These are phyloP conservation scores for Ustulina deusta DNA, from an alignment of 2,329 filamentous ascomycete species.

Conservation along the genomic window DNA sequence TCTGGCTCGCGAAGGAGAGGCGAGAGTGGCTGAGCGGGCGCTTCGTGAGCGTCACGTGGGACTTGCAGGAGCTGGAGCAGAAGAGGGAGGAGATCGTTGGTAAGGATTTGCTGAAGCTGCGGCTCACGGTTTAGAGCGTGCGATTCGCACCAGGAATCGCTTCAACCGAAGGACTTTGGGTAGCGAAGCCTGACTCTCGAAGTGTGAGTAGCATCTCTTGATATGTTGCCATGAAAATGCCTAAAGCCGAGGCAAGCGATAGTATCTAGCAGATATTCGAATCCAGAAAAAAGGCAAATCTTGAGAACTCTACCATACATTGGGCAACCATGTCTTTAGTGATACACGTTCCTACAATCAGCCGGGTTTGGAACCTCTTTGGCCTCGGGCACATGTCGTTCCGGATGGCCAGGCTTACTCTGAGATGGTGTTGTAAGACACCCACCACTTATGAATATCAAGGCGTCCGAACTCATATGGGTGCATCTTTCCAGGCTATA, in stretches of 20 bases:
- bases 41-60: slow-evolving; percentile 47
- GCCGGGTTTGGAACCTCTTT: neutral
- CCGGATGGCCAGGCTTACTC: neutral
- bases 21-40: slow-evolving; percentile 42
- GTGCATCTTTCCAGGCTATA: neutral
- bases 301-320: too few species aligned
- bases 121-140: slow-evolving; percentile 26
- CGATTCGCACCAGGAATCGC: neutral
- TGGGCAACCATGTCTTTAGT: too few species aligned
- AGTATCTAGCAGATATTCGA: neutral
- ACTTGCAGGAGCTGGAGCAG: slow-evolving; percentile 46
- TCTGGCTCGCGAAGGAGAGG: slow-evolving; percentile 40
- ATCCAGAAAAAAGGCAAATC: neutral
- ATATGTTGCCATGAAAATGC: neutral
- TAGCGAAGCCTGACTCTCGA: neutral
- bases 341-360: neutral
- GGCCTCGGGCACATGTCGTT: neutral
- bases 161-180: neutral
- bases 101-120: slow-evolving; percentile 46
- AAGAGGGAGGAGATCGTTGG: slow-evolving; percentile 45
- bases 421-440: neutral
- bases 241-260: neutral
- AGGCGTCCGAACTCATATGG: neutral
- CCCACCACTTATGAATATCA: neutral
- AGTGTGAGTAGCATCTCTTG: neutral